These are phyloP conservation scores for Russula sp. DNA, from an alignment of 768 basidiomycete species.

Conservation along the genomic window DNA sequence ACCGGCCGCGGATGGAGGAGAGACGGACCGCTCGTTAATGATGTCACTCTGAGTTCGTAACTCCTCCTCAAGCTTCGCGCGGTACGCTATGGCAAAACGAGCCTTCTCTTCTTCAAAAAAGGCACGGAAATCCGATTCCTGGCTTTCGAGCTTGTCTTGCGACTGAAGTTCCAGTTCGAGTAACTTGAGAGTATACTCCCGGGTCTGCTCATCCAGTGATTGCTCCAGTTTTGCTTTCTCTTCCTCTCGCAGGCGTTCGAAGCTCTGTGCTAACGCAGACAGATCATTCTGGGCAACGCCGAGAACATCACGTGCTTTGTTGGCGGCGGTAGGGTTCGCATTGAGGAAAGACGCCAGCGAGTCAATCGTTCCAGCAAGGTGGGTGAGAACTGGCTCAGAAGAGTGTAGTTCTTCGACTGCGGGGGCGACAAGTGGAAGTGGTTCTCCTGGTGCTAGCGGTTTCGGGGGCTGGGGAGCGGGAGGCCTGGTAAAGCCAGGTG, in stretches of 20 bases:
- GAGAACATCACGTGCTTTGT: constrained; percentile 70
- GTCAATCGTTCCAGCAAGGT: constrained; percentile 92
- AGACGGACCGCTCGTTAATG: constrained; percentile 87
- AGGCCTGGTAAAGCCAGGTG: constrained; percentile 79
- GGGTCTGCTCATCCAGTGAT: constrained; percentile 75
- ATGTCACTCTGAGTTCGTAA: constrained; percentile 84
- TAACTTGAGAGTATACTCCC: constrained; percentile 78
- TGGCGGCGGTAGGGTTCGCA: constrained; percentile 62
- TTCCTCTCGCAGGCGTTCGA: constrained; percentile 76
- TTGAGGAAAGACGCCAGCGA: constrained; percentile 81
- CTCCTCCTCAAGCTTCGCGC: constrained; percentile 82
- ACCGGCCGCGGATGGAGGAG: background rate
- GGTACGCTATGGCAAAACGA: constrained; percentile 71
- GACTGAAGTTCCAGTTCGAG: constrained; percentile 82
- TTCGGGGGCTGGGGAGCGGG: constrained; percentile 46
- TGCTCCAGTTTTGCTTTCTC: constrained; percentile 66
- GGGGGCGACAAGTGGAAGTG: constrained; percentile 79
- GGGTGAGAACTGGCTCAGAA: constrained; percentile 89
- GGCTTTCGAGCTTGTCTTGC: constrained; percentile 78
- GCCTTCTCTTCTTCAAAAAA: constrained; percentile 76
- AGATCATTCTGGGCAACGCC: constrained; percentile 80
- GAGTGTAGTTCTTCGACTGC: constrained; percentile 64
- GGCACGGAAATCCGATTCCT: constrained; percentile 82
- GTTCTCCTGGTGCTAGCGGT: constrained; percentile 37
- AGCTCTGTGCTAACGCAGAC: constrained; percentile 66